phyloP scores from a whole-genome alignment of 805 yeast species.

The Sungouiella thailandica region DNA sequence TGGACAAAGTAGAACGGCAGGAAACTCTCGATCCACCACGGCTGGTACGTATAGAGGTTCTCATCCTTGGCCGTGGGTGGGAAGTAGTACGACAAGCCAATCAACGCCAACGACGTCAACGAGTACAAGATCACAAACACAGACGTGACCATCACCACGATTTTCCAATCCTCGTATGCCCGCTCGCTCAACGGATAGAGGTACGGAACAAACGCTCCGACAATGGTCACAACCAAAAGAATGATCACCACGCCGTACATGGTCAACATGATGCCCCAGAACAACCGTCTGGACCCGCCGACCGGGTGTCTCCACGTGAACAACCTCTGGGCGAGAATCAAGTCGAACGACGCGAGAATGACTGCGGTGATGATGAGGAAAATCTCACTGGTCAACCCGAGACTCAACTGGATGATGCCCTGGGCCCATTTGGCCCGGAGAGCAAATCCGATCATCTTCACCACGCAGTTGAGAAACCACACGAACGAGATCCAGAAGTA shows the following conservation, averaged over 20 bases:
- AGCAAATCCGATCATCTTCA: conserved; percentile 13
- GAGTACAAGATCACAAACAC: conserved; percentile 43
- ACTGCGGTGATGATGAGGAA: conserved; percentile 15
- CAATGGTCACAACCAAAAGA: conserved; percentile 13
- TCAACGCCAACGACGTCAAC: conserved; percentile 44
- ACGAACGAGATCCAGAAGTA: conserved; percentile 17
- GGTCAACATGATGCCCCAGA: conserved; percentile 17
- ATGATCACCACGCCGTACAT: conserved; percentile 13
- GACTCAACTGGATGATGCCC: conserved; percentile 9
- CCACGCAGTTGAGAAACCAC: conserved; percentile 12
- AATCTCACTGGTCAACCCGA: conserved; percentile 16
- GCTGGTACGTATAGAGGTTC: conserved; percentile 56
- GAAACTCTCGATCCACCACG: conserved; percentile 75
- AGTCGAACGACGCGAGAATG: conserved; percentile 15
- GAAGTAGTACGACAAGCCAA: conserved; percentile 47
- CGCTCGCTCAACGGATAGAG: conserved; percentile 9
- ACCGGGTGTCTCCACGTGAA: conserved; percentile 25
- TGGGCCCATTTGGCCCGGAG: conserved; percentile 14
- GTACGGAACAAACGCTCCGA: conserved; percentile 16
- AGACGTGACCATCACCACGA: conserved; percentile 26
- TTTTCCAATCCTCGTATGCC: conserved; percentile 17
- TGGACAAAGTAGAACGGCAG: conserved; percentile 54
- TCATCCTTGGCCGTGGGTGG: conserved; percentile 51
- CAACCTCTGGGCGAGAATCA: conserved; percentile 20
- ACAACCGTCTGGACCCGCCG: conserved; percentile 18